Evolutionary conservation across 805 yeast genomes (phyloP).

Genomic region (Candida michaelii): DNA sequence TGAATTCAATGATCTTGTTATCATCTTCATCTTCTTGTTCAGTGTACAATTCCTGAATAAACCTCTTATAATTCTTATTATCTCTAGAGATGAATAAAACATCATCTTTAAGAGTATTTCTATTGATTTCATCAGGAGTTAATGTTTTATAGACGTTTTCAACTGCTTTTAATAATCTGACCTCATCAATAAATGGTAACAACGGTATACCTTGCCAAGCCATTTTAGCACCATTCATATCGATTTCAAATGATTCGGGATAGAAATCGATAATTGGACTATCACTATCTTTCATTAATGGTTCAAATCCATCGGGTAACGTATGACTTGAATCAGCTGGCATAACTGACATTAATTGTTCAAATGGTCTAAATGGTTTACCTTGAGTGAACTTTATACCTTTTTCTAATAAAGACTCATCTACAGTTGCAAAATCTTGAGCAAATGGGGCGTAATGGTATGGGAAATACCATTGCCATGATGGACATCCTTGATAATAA

Average conservation of each 20-base stretch:
- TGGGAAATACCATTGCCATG: constrained; percentile 98
- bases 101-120: constrained; percentile 73
- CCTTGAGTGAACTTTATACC: constrained; percentile 64
- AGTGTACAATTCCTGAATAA: constrained; percentile 40
- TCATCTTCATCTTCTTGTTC: constrained; percentile 23
- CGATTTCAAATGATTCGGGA: constrained; percentile 84
- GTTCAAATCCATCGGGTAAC: constrained; percentile 76
- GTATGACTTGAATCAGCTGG: constrained; percentile 93
- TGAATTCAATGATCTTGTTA: constrained; percentile 36
- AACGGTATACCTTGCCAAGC: constrained; percentile 94
- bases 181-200: constrained; percentile 86
- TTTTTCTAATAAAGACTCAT: constrained; percentile 41
- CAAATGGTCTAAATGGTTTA: constrained; percentile 84
- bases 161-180: constrained; percentile 66
- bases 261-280: constrained; percentile 90
- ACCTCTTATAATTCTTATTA: constrained; percentile 48
- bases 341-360: constrained; percentile 90
- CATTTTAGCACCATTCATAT: constrained; percentile 94
- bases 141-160: constrained; percentile 60
- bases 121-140: constrained; percentile 61
- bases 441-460: constrained; percentile 99
- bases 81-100: constrained; percentile 65
- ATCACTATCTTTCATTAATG: constrained; percentile 73
- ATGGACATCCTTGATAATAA: constrained; percentile 96
- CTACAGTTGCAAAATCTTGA: constrained; percentile 66